Percentiles rank a stretch among this genome's conserved stretches.
These are phyloP conservation scores for Sclerotinia sclerotiorum DNA, from an alignment of 2,329 filamentous ascomycete species.

Conservation along the genomic window DNA sequence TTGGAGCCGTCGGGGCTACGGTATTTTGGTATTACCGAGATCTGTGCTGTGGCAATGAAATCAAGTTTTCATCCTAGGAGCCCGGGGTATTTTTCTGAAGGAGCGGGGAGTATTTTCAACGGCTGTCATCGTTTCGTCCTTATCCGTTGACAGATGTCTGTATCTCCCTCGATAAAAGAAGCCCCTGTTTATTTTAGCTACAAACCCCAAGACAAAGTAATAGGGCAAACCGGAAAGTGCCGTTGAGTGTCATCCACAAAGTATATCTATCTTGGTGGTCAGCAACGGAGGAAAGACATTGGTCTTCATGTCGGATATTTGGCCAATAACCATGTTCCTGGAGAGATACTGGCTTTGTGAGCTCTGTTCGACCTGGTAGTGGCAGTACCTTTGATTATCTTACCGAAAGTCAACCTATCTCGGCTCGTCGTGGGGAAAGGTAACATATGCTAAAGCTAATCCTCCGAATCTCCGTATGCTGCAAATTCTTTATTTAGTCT, in stretches of 20 bases:
- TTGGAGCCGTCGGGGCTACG: conserved; percentile 7
- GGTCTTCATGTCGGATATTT: neutral
- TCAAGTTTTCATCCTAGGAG: conserved; percentile 2
- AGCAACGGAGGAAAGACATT: neutral
- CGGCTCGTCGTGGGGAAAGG: neutral
- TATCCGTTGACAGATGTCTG: neutral
- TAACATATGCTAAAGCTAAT: conserved; percentile 12
- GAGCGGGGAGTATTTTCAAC: neutral
- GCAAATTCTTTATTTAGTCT: neutral
- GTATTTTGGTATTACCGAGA: conserved; percentile 11
- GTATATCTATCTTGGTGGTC: conserved; percentile 1
- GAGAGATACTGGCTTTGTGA: conserved; percentile 1
- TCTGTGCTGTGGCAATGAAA: conserved; percentile 8
- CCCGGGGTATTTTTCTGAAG: neutral
- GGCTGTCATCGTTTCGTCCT: conserved; percentile 2
- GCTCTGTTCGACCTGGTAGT: neutral
- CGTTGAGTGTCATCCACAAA: neutral
- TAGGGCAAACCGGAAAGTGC: neutral
- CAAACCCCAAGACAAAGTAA: neutral
- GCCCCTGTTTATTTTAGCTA: neutral
- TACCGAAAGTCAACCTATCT: conserved; percentile 8
- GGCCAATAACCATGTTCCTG: conserved; percentile 15
- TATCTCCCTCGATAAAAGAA: neutral
- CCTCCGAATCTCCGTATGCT: neutral
- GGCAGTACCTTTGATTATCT: conserved; percentile 7